Base-by-base conservation (phyloP, 306 rosid species). In the Ochetophila trinervis region DNA sequence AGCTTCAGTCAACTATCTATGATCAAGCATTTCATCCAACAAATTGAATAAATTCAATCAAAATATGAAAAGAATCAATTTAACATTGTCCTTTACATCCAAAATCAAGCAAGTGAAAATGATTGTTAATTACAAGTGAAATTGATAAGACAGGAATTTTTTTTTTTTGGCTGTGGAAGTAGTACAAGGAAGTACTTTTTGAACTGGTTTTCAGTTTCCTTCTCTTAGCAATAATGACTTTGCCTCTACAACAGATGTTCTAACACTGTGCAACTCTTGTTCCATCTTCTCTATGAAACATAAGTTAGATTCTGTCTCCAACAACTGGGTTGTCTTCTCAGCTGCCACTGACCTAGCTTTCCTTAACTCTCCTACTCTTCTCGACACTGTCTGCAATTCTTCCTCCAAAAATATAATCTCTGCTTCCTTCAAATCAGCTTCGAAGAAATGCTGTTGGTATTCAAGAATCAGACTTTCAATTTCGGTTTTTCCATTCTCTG, bases 361-460 rank as follows among this genome's bases (percentile, higher is more conserved):
- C 27, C 67, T 76, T 53, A 87, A 51, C 61, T 90, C 88, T 62
- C 76, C 76, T 8, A 76, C 64, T 78, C 79, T 84, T 69, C 35
- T 32, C 6, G 30, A 68, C 60, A 77, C 83, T 34, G 56, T 65
- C 58, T 74, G 78, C 65, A 84, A 75, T 57, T 90, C 96, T 78
- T 84, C 95, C 78, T 76, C 95, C 71, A 90, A 67, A 42, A 84
- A 57, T 71, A 57, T 74, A 27, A 62, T 70, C 76, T 83, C 88
- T 0, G 59, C 84, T 54, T 80, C 85, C 78, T 74, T 83, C 72
- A 77, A 34, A 60, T 59, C 83, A 13, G 74, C 69, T 44, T 64
- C 76, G 61, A 67, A 80, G 35, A 75, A 10, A 47, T 53, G 77
- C 66, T 74, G 77, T 64, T 74, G 79, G 74, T 74, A 77, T 20